Base-by-base conservation (phyloP, 2,329 filamentous ascomycete genomes). In the Lachnellula suecica region DNA sequence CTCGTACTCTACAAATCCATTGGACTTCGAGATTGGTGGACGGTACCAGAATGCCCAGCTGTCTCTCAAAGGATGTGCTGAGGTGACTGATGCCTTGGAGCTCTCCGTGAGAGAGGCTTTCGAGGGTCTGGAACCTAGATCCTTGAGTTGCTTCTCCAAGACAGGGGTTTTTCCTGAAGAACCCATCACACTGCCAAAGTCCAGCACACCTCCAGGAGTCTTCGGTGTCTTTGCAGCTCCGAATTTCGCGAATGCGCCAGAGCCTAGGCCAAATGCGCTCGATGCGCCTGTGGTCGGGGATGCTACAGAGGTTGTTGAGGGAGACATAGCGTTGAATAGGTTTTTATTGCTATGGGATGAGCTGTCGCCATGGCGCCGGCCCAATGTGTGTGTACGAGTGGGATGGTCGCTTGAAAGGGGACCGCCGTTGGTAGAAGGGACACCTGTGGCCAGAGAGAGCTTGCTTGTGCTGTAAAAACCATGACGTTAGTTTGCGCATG, bases 41-140 rank as follows among this genome's bases (percentile, higher is more conserved):
- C 94, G 84, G 73, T 95, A 99, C 91, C 94, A 97, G 70, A 97
- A 91, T 29, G 96, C 87, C 94, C 94, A 99, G 58, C 85, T 87
- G 71, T 91, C 86, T 73, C 89, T 91, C 64, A 97, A 79, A 54
- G 82, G 79, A 67, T 88, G 83, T 52, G 71, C 63, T 31, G 76
- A 70, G 37, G 74, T 69, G 35, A 69, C 62, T 6, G 75, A 60
- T 51, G 52, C 37, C 49, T 64, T 62, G 17, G 40, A 20, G 40
- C 22, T 42, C 22, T 42, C 40, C 5, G 40, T 24, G 40, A 42
- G 40, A n/a, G 40, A 42, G 11, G 40, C 11, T 25, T 42, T 42
- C 20, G 61, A 61, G 23, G 56, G 51, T 45, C 72, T 71, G 46
- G 58, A 52, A 34, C 48, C 59, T 19, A 71, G 62, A 45, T 79